Conservation (phyloP, 1,139 yeast species). For the Hyphopichia pseudoburtonii region DNA sequence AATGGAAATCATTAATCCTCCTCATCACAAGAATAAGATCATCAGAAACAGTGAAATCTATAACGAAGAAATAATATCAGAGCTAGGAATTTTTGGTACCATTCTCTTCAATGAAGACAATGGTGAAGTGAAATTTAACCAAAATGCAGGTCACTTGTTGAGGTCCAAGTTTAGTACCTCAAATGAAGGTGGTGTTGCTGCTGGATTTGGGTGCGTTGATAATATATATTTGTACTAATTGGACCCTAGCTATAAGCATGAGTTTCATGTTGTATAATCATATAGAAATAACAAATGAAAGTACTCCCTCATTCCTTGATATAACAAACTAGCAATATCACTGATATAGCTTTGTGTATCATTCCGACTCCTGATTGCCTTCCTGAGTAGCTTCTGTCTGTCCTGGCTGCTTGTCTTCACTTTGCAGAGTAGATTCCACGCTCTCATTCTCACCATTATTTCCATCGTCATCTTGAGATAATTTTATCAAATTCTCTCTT, state of each 20-base stretch:
- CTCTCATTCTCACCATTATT: too few species aligned
- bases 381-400: too few species aligned
- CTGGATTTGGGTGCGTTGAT: constrained; percentile 97
- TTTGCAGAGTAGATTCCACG: too few species aligned
- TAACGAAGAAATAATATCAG: constrained; percentile 76
- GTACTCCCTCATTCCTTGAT: too few species aligned
- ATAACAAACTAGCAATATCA: too few species aligned
- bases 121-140: constrained; percentile 60
- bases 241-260: background rate
- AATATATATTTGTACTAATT: constrained; percentile 52
- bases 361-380: too few species aligned
- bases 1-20: constrained; percentile 89
- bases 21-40: constrained; percentile 64
- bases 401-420: too few species aligned
- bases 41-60: constrained; percentile 63
- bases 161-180: constrained; percentile 86
- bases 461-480: too few species aligned
- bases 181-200: constrained; percentile 98
- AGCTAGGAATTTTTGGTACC: constrained; percentile 88
- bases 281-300: background rate
- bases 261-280: too few species aligned
- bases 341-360: too few species aligned
- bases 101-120: constrained; percentile 66
- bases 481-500: too few species aligned
- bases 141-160: constrained; percentile 77